Conservation (phyloP, 257 asterid species). For the Solanum dulcamara region DNA sequence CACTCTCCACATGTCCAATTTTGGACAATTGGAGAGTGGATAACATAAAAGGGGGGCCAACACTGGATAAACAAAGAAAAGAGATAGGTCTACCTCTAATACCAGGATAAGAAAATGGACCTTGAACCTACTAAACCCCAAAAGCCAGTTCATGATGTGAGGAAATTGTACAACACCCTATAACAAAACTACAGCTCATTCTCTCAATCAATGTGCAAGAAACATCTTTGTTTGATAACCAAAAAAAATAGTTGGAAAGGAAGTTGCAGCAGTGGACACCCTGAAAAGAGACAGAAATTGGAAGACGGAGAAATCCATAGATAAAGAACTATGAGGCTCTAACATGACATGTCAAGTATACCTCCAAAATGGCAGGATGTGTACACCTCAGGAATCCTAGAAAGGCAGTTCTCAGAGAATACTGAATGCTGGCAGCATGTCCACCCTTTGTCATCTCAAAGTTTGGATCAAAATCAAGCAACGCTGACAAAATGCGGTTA, state of each 20-base stretch:
- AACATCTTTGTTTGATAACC: neutral
- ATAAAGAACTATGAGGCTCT: slow-evolving; percentile 7
- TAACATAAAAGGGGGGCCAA: neutral
- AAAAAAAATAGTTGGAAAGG: neutral
- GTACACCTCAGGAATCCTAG: slow-evolving; percentile 89
- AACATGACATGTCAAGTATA: slow-evolving; percentile 12
- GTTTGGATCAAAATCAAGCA: slow-evolving; percentile 60
- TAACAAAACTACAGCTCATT: neutral
- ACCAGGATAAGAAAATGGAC: neutral
- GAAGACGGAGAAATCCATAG: neutral
- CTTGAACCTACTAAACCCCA: neutral
- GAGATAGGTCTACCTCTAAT: neutral
- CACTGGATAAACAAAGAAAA: neutral
- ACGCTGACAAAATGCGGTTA: slow-evolving; percentile 44
- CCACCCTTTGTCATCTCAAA: slow-evolving; percentile 52
- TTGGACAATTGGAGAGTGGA: neutral
- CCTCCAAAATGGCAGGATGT: slow-evolving; percentile 72
- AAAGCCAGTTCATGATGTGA: neutral
- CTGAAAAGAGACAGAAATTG: neutral
- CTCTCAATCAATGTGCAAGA: neutral
- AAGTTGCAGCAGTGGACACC: neutral
- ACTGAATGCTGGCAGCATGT: slow-evolving; percentile 73
- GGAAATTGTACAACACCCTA: neutral
- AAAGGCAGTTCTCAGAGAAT: slow-evolving; percentile 81
- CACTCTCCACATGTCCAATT: neutral